Percentiles rank a stretch among this genome's conserved stretches.
Evolutionary conservation across 495 filamentous ascomycete species (phyloP).

Genomic region (Hypoxylon lienhwacheense): DNA sequence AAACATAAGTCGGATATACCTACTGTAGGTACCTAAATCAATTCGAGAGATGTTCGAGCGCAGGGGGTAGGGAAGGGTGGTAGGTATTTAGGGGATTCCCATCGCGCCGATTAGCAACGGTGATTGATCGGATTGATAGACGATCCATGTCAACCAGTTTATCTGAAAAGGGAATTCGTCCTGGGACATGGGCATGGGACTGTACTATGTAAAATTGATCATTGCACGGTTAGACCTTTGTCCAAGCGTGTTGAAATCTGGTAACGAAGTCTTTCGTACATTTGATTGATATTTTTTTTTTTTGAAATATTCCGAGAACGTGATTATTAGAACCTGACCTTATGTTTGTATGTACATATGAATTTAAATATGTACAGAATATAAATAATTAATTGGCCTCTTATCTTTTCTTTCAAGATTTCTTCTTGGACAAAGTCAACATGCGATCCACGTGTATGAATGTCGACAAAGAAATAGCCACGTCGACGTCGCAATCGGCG

Average conservation of each 20-base stretch:
- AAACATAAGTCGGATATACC: no score
- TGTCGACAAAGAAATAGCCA: constrained; percentile 20
- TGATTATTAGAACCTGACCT: no score
- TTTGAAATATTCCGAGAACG: not conserved
- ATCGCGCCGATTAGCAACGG: constrained; percentile 20
- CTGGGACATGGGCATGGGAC: constrained; percentile 22
- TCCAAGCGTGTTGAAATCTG: constrained; percentile 22
- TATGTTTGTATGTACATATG: no score
- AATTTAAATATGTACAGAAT: no score
- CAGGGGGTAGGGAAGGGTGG: constrained; percentile 5
- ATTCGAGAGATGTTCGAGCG: constrained; percentile 19
- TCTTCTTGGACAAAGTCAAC: no score
- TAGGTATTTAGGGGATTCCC: constrained; percentile 12
- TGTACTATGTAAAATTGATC: no score
- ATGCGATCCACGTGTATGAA: constrained; percentile 15
- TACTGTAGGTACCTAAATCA: no score
- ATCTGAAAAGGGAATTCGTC: constrained; percentile 8
- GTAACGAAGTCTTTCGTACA: constrained; percentile 8
- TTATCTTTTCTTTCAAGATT: not conserved
- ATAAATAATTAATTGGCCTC: no score
- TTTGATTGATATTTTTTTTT: not conserved
- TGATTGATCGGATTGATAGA: constrained; percentile 15
- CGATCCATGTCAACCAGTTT: constrained; percentile 17
- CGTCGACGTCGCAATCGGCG: constrained; percentile 21
- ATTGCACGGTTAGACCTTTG: constrained; percentile 26